Base-by-base conservation (phyloP, 2,329 filamentous ascomycete species). In the Scedosporium minutisporum region DNA sequence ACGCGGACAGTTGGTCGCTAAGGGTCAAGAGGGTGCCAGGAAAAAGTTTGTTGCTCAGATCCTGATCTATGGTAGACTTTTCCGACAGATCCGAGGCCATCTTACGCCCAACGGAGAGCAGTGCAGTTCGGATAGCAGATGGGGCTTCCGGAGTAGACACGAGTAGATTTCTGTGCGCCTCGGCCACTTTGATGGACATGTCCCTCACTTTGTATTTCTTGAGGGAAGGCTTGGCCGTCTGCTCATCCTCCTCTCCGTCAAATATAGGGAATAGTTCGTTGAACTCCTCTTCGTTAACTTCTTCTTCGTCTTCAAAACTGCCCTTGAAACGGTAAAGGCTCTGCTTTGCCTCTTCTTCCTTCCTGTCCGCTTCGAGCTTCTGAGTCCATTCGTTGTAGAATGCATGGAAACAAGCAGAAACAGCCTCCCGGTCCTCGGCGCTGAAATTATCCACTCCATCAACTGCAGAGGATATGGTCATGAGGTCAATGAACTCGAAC, bases 251-350 rank as follows among this genome's bases (percentile, higher is more conserved):
- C 1, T 82, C 80, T 1, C 82, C 80, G 14, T 90, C 86, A 66
- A 86, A 96, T 4, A 83, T 84, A 1, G 93, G 93, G 76, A 97
- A 97, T 6, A 97, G 77, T 66, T 89, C 83, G 21, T 87, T 82
- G 66, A 96, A 87, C 66, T 95, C 90, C 62, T 88, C 83, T 65
- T 88, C 83, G 61, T 91, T 85, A 9, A 84, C 78, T 68, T 89
- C 87, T 63, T 96, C 89, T 66, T 90, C 86, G 58, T 93, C 87
- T 65, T 93, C 89, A 46, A 84, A 77, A 46, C 86, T 87, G 38
- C 93, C 93, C 65, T 86, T 85, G 76, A 95, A 97, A 21, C 87
- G 87, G 74, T 96, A 99, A 46, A 96, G 75, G 65, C 89, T 92
- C 4, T 84, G 85, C 65, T 88, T 90, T 29, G 84, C 82, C 18